A percentile compares a stretch with the other conserved stretches of the same genome.
Conservation (phyloP, 2,329 filamentous ascomycete genomes). For the Immersiporthe knoxdaviesiana region DNA sequence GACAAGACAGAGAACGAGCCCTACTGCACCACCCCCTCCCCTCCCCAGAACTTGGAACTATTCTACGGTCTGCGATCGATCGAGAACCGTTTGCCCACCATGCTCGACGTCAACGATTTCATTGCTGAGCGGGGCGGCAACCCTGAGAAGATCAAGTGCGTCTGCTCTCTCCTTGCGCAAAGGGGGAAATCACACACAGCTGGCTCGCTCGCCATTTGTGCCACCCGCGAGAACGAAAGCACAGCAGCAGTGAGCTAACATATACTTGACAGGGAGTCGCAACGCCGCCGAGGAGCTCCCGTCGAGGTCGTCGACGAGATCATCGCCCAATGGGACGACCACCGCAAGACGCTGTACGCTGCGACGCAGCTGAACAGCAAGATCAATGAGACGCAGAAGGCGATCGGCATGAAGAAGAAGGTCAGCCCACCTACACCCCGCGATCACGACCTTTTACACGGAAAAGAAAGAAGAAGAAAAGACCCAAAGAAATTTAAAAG, state of each 20-base stretch:
- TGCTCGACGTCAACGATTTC: constrained; percentile 80
- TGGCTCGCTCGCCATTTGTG: neutral
- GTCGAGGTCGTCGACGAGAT: constrained; percentile 90
- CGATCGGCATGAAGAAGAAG: constrained; percentile 92
- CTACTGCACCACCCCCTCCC: neutral
- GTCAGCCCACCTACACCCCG: constrained; percentile 45
- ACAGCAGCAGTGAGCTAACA: constrained; percentile 5
- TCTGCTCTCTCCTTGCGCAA: neutral
- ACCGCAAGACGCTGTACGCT: constrained; percentile 77
- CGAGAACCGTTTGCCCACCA: constrained; percentile 41
- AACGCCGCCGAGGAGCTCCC: constrained; percentile 77
- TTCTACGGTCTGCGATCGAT: constrained; percentile 7
- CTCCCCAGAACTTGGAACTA: neutral
- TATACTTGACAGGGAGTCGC: constrained; percentile 68
- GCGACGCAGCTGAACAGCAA: constrained; percentile 79
- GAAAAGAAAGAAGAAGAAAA: no score
- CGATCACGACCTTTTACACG: neutral
- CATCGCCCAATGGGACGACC: constrained; percentile 83
- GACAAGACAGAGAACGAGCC: constrained; percentile 1
- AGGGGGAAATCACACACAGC: neutral
- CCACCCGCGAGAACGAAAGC: neutral
- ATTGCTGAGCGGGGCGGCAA: constrained; percentile 87
- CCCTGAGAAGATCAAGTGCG: constrained; percentile 72
- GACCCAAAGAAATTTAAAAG: no score
- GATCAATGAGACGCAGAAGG: constrained; percentile 88